phyloP scores from a whole-genome alignment of 2,329 filamentous ascomycete species.

The Passalora sequoiae region DNA sequence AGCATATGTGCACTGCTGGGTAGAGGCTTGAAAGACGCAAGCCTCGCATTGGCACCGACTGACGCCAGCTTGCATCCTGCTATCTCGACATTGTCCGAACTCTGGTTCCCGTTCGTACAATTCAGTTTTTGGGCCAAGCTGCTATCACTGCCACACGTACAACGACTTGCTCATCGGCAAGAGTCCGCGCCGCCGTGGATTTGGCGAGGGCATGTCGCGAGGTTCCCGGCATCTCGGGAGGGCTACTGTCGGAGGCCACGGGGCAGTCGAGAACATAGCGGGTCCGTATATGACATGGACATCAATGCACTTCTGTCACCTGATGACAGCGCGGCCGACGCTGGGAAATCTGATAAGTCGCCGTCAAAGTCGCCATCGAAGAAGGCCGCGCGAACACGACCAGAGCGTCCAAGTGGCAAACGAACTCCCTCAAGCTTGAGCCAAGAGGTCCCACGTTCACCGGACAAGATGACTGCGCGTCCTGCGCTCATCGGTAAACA shows the following conservation, averaged over 20 bases:
- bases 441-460: slow-evolving; percentile 35
- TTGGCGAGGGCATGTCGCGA: slow-evolving; percentile 13
- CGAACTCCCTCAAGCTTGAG: slow-evolving; percentile 41
- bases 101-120: no score
- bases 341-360: slow-evolving; percentile 2
- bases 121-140: no score
- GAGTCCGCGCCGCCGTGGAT: slow-evolving; percentile 3
- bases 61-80: slow-evolving; percentile 8
- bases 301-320: slow-evolving; percentile 48
- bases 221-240: slow-evolving; percentile 14
- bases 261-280: slow-evolving; percentile 2
- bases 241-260: slow-evolving; percentile 5
- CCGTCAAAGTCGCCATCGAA: slow-evolving; percentile 7
- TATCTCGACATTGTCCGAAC: no score
- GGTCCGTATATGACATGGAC: slow-evolving; percentile 37
- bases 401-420: slow-evolving; percentile 25
- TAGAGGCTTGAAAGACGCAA: slow-evolving; percentile 2
- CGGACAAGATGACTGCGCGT: slow-evolving; percentile 30
- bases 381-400: slow-evolving; percentile 9
- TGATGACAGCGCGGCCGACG: slow-evolving; percentile 40
- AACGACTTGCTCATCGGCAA: no score
- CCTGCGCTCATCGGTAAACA: not conserved
- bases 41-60: slow-evolving; percentile 1
- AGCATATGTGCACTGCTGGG: slow-evolving; percentile 1
- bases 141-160: no score